Base-by-base conservation (phyloP, 345 rosid species). In the Lumnitzera littorea region DNA sequence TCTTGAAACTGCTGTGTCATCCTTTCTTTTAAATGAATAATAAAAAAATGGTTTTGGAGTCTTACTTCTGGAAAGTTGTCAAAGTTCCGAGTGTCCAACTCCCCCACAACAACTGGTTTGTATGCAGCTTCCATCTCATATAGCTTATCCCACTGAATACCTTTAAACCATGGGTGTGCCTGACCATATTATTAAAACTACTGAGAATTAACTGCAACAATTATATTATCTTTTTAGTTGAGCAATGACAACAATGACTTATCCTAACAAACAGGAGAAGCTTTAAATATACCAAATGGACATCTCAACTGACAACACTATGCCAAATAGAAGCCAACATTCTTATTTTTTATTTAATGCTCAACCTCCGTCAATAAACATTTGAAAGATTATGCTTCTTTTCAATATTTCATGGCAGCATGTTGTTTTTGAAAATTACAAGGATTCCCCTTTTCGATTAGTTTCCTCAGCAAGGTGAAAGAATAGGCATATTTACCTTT, bases 31-130 rank as follows among this genome's bases (percentile, higher is more conserved):
- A 53, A 50, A 29, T 17, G 25, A 61, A 29, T 49, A 61, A 20
- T 48, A 46, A 50, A 54, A n/a, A 50, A 29, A 3, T 51, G 58
- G 15, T 62, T 62, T 48, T 61, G 63, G 51, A 58, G 36, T 52
- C 91, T 89, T 76, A 92, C 97, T 31, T 92, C 97, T 48, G 97
- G 89, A 80, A 94, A 94, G 75, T 94, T 86, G 75, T 94, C 99
- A 72, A 94, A 94, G 76, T 94, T 92, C 73, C 87, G 98, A 46
- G 99, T 94, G 76, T 94, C 99, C 67, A 79, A 69, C 68, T 94
- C 97, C 66, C 99, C 99, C 53, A 67, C 79, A 62, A 94, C 99
- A 50, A 62, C 80, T 47, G 98, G 98, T 73, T 71, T 85, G 75
- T 81, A 80, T 51, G 84, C 90, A 65, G 97, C 94, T 74, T 89